Base-by-base conservation (phyloP, 192 early-diverging fungal genomes). In the Tieghemiomyces parasiticus region DNA sequence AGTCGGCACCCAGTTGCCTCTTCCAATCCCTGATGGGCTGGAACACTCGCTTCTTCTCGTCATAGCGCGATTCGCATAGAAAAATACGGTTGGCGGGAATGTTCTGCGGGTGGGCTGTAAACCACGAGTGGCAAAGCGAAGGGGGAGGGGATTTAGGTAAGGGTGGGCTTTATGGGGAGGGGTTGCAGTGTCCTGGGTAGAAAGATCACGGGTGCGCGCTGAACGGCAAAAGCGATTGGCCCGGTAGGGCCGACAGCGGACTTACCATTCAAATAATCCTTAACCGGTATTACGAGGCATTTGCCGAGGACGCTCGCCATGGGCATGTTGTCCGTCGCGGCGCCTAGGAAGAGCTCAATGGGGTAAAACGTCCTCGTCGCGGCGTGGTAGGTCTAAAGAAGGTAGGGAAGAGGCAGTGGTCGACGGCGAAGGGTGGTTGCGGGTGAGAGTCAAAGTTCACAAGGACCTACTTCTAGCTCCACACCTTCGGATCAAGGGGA, bases 11-110 rank as follows among this genome's bases (percentile, higher is more conserved):
- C 9, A 56, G 31, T 31, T 31, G 32, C 54, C 34, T 32, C 3
- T 35, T 20, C 54, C 54, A 56, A 56, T 56, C 31, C 31, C 34
- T 56, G 54, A 56, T 30, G 14, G 54, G 31, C 29, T 56, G 54
- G 14, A 56, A 56, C 54, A 16, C 16, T 16, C 34, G 10, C 29
- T 1, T 33, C 32, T 32, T 56, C 13, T 29, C 32, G 31, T 3
- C 34, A 34, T 56, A 56, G 1, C 54, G 54, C 1, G 54, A 56
- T 34, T 56, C 54, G 34, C 54, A 56, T 31, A 56, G 32, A 56
- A 56, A 56, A 12, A 56, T 16, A 1, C 34, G 54, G 32, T 31
- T 24, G 30, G 54, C 29, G 31, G 54, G 54, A 34, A 56, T 16
- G 9, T 31, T 31, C 13, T 34, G 31, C 19, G 54, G 54, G 20